Percentiles rank a stretch among this genome's conserved stretches.
These are phyloP conservation scores for Cryptococcus sp. DNA, from an alignment of 1,284 basidiomycete species.

Conservation along the genomic window DNA sequence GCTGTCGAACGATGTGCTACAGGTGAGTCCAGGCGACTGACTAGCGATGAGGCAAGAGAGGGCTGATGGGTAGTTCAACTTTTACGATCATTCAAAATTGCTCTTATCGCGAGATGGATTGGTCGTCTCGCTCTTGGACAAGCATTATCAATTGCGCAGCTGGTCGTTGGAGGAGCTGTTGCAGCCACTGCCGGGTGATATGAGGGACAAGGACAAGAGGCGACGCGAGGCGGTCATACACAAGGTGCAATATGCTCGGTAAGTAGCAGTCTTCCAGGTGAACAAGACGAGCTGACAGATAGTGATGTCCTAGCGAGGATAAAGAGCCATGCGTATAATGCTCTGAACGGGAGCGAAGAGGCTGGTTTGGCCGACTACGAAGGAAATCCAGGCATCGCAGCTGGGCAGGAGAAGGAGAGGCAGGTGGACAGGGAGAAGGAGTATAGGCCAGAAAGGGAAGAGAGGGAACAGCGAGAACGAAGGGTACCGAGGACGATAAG, in stretches of 20 bases:
- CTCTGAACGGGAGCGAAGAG: background rate
- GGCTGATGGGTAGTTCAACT: conserved; percentile 73
- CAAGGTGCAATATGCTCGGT: conserved; percentile 42
- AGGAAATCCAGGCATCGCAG: background rate
- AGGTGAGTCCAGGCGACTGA: conserved; percentile 53
- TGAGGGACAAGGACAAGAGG: conserved; percentile 28
- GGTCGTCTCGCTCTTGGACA: conserved; percentile 82
- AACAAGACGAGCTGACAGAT: background rate
- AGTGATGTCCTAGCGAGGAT: too few species aligned
- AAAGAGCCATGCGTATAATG: background rate
- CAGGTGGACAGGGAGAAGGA: background rate
- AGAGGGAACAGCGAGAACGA: background rate
- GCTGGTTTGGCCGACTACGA: background rate
- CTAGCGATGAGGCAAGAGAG: background rate
- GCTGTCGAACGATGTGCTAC: conserved; percentile 85
- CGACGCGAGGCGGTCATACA: conserved; percentile 35
- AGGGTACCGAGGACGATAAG: too few species aligned
- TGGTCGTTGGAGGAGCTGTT: conserved; percentile 73
- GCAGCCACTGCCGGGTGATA: conserved; percentile 20
- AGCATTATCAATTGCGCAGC: conserved; percentile 70
- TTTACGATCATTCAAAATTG: conserved; percentile 94
- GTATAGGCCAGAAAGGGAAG: background rate
- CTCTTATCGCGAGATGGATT: conserved; percentile 76
- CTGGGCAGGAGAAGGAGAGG: background rate
- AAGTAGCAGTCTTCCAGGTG: conserved; percentile 4